A percentile compares a stretch with the other conserved stretches of the same genome.
Conservation (phyloP, 306 rosid species). For the Prunus padus region DNA sequence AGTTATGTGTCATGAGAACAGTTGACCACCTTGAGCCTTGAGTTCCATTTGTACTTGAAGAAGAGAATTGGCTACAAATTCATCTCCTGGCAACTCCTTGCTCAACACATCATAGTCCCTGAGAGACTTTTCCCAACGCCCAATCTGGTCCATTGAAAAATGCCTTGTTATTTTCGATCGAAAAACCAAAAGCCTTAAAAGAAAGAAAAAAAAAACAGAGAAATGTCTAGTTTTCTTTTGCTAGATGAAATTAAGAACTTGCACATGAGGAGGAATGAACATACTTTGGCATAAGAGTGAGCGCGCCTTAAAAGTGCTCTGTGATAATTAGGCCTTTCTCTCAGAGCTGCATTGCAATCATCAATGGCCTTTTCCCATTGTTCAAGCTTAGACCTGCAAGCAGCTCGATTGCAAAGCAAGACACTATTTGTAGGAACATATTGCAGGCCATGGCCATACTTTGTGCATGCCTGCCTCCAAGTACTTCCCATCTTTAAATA, state of each 20-base stretch:
- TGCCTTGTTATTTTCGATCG: not conserved
- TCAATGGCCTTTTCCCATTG: slow-evolving; percentile 8
- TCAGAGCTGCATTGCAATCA: slow-evolving; percentile 10
- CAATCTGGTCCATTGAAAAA: not conserved
- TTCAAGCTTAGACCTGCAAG: slow-evolving; percentile 18
- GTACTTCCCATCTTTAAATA: not conserved
- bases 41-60: slow-evolving; percentile 4
- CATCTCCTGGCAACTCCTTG: slow-evolving; percentile 11
- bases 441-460: slow-evolving; percentile 6
- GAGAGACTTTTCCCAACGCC: not conserved
- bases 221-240: not conserved
- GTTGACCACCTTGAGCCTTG: not conserved
- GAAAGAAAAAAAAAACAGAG: not conserved
- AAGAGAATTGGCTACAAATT: slow-evolving; percentile 4
- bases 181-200: not conserved
- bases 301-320: slow-evolving; percentile 7
- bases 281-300: slow-evolving; percentile 16
- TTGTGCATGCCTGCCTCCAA: slow-evolving; percentile 2
- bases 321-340: slow-evolving; percentile 8
- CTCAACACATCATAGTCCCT: not conserved
- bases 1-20: not conserved
- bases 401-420: not conserved
- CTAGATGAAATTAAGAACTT: not conserved
- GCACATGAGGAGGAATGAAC: not conserved
- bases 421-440: not conserved